These are phyloP conservation scores for Acer yangbiense DNA, from an alignment of 345 rosid genomes.

Conservation along the genomic window DNA sequence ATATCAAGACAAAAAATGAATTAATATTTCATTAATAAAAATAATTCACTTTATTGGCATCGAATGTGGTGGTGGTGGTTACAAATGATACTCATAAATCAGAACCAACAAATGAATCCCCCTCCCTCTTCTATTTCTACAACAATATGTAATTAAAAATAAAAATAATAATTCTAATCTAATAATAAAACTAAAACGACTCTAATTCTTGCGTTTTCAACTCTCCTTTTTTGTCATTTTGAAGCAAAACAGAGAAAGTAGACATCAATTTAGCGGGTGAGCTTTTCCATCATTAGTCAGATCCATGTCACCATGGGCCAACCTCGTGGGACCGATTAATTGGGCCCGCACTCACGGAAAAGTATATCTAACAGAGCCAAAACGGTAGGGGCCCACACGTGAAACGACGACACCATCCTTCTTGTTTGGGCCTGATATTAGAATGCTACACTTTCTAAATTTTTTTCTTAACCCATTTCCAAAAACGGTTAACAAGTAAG, in stretches of 20 bases:
- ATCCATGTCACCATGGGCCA: constrained; percentile 31
- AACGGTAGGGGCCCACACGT: constrained; percentile 2
- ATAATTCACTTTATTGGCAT: constrained; percentile 16
- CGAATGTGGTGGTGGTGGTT: constrained; percentile 20
- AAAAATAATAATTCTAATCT: not conserved
- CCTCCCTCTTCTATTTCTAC: constrained; percentile 11
- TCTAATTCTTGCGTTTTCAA: not conserved
- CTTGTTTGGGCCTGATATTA: not conserved
- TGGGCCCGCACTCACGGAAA: not conserved
- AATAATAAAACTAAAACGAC: constrained; percentile 2
- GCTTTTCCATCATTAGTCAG: constrained; percentile 34
- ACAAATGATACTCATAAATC: not conserved
- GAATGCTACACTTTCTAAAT: too few relatives aligned
- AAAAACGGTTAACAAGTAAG: too few relatives aligned
- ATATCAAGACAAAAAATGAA: not conserved
- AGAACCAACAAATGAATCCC: constrained; percentile 35
- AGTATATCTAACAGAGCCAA: not conserved
- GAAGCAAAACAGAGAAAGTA: not conserved
- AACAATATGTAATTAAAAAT: not conserved
- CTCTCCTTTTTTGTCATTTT: not conserved
- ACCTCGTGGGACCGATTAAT: constrained; percentile 11
- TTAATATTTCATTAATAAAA: not conserved
- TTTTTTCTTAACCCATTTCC: too few relatives aligned
- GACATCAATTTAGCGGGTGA: constrained; percentile 12
- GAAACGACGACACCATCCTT: not conserved